A percentile compares a stretch with the other conserved stretches of the same genome.
These are phyloP conservation scores for Plasmodium coatneyi DNA, from an alignment of 169 alveolate species.

Conservation along the genomic window DNA sequence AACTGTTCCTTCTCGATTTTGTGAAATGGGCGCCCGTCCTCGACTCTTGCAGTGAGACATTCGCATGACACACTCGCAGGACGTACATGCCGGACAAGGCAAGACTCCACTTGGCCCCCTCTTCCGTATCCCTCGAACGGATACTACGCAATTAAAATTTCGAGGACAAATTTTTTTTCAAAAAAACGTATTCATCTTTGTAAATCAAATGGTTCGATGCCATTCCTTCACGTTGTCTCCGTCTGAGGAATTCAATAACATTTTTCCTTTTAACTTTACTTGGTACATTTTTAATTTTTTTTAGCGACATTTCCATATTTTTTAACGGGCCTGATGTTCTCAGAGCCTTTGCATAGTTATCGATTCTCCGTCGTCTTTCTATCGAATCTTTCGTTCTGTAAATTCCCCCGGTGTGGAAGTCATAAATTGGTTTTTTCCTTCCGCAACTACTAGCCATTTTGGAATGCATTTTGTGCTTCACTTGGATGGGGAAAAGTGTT, in stretches of 20 bases:
- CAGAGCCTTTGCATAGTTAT: conserved; percentile 1
- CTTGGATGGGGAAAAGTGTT: background rate
- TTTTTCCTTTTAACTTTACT: conserved; percentile 18
- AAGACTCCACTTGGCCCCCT: background rate
- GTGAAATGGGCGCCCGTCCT: background rate
- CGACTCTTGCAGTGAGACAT: background rate
- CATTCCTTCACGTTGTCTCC: conserved; percentile 5
- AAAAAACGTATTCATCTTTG: conserved; percentile 11
- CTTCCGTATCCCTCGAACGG: background rate
- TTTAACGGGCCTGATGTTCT: background rate
- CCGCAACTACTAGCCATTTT: background rate
- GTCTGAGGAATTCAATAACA: background rate
- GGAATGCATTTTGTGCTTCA: background rate
- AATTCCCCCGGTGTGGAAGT: background rate
- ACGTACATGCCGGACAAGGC: background rate
- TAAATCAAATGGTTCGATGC: background rate
- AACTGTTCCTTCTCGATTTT: background rate
- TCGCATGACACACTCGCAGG: background rate
- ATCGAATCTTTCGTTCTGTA: conserved; percentile 11
- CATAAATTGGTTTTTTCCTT: background rate
- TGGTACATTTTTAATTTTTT: conserved; percentile 7
- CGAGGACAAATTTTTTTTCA: background rate
- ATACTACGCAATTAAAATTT: background rate
- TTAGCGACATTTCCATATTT: background rate
- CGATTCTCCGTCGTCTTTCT: conserved; percentile 15